Evolutionary conservation across 805 yeast genomes (phyloP).

Genomic region (Candida stauntonica): DNA sequence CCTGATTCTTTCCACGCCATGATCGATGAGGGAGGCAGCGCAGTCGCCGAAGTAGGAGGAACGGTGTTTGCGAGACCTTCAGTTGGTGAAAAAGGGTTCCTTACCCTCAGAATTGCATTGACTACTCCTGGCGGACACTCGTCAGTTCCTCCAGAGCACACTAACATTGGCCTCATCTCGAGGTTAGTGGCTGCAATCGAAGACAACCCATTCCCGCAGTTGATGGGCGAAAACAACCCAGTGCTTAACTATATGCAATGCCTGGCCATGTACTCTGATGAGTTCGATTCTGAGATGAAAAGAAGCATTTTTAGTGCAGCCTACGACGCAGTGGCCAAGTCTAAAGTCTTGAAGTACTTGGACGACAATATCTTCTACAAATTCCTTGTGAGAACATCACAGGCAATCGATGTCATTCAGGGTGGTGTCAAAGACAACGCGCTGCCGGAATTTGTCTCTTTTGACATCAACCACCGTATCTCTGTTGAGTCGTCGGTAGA

Average conservation of each 20-base stretch:
- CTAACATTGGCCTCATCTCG: slow-evolving; percentile 64
- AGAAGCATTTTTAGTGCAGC: slow-evolving; percentile 33
- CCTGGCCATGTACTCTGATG: slow-evolving; percentile 44
- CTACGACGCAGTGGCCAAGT: slow-evolving; percentile 32
- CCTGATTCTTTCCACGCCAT: slow-evolving; percentile 51
- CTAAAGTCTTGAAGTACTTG: slow-evolving; percentile 32
- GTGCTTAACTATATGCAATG: slow-evolving; percentile 52
- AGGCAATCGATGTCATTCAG: slow-evolving; percentile 52
- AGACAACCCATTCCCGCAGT: slow-evolving; percentile 44
- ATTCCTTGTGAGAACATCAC: slow-evolving; percentile 28
- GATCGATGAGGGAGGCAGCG: slow-evolving; percentile 59
- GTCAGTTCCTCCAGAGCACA: slow-evolving; percentile 67
- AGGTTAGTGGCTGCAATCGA: slow-evolving; percentile 54
- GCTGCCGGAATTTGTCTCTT: slow-evolving; percentile 52
- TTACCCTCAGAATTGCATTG: slow-evolving; percentile 48
- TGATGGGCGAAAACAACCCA: slow-evolving; percentile 50
- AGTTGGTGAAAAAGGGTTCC: slow-evolving; percentile 59
- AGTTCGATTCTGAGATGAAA: slow-evolving; percentile 17
- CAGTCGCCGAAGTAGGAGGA: slow-evolving; percentile 29
- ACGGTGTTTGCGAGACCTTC: slow-evolving; percentile 52
- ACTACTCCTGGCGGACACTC: slow-evolving; percentile 72
- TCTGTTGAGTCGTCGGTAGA: slow-evolving; percentile 41
- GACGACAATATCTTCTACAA: slow-evolving; percentile 31
- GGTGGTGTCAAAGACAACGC: slow-evolving; percentile 71
- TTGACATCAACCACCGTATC: slow-evolving; percentile 54